Percentiles rank a stretch among this genome's conserved stretches.
These are phyloP conservation scores for Ulota crispa DNA, from an alignment of 225 moss, liverwort and hornwort species.

Conservation along the genomic window DNA sequence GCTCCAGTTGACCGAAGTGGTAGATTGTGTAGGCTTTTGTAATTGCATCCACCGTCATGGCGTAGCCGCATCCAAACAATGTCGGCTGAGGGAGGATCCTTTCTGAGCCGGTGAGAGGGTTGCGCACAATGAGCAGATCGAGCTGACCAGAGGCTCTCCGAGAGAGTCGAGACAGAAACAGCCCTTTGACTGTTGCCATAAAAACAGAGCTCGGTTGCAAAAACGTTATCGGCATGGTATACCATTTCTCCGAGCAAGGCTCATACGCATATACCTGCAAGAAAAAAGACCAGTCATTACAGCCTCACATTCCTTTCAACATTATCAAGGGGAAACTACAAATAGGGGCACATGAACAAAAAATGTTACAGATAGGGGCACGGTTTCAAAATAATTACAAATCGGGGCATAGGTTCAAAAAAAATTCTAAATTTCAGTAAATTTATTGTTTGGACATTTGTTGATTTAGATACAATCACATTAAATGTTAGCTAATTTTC, in stretches of 20 bases:
- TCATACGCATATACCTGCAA: conserved; percentile 26
- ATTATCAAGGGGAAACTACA: not conserved
- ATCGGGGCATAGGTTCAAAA: too few relatives aligned
- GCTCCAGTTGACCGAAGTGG: conserved; percentile 34
- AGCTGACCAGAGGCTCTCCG: conserved; percentile 19
- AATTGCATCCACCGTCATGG: conserved; percentile 15
- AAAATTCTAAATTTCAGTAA: too few relatives aligned
- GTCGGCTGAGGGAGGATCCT: conserved; percentile 6
- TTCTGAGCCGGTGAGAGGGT: conserved; percentile 26
- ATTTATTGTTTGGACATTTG: too few relatives aligned
- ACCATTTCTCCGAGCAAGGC: conserved; percentile 21
- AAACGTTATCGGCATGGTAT: conserved; percentile 26
- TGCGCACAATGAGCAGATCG: conserved; percentile 25
- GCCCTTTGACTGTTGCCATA: conserved; percentile 22
- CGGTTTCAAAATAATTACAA: too few relatives aligned
- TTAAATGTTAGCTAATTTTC: too few relatives aligned
- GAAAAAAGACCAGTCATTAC: not conserved
- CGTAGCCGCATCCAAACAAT: conserved; percentile 26
- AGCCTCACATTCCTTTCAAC: not conserved
- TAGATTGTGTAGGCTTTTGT: conserved; percentile 16
- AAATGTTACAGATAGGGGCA: too few relatives aligned
- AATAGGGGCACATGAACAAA: not conserved
- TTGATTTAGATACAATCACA: too few relatives aligned
- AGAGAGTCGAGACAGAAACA: conserved; percentile 19
- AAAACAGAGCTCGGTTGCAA: conserved; percentile 2